Conservation (phyloP, 2,329 filamentous ascomycete genomes). For the Penicillium sp. region DNA sequence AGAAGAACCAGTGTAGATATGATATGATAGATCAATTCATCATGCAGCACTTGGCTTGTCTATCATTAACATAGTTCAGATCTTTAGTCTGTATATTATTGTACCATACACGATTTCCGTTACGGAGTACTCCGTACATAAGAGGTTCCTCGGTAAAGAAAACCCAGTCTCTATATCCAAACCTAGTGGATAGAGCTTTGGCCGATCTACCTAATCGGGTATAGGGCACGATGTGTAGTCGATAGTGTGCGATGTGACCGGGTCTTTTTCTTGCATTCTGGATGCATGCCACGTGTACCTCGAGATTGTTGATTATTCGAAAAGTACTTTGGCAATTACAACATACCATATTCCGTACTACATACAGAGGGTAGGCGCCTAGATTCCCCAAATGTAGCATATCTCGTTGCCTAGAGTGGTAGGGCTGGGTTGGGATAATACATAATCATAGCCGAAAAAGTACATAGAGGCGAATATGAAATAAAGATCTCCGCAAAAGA, state of each 20-base stretch:
- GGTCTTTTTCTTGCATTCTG: background rate
- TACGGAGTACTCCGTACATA: background rate
- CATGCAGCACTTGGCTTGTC: background rate
- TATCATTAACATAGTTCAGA: background rate
- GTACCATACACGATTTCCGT: background rate
- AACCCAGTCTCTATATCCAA: background rate
- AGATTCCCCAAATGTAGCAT: no score
- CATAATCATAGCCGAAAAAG: no score
- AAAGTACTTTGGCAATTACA: no score
- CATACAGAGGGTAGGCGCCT: no score
- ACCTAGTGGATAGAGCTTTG: background rate
- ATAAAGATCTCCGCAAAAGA: background rate
- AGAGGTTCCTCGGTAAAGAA: background rate
- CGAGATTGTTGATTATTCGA: background rate
- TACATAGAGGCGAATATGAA: no score
- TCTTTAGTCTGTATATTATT: background rate
- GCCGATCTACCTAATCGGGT: slow-evolving; percentile 7
- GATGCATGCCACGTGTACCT: slow-evolving; percentile 6
- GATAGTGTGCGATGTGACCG: slow-evolving; percentile 2
- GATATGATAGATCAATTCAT: slow-evolving; percentile 1
- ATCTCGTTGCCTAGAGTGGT: no score
- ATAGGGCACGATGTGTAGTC: background rate
- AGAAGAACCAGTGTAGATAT: no score
- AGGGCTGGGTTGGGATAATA: no score
- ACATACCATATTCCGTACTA: no score